Percentiles rank a stretch among this genome's conserved stretches.
Evolutionary conservation across 768 basidiomycete species (phyloP).

Genomic region (Panaeolus cyanescens): DNA sequence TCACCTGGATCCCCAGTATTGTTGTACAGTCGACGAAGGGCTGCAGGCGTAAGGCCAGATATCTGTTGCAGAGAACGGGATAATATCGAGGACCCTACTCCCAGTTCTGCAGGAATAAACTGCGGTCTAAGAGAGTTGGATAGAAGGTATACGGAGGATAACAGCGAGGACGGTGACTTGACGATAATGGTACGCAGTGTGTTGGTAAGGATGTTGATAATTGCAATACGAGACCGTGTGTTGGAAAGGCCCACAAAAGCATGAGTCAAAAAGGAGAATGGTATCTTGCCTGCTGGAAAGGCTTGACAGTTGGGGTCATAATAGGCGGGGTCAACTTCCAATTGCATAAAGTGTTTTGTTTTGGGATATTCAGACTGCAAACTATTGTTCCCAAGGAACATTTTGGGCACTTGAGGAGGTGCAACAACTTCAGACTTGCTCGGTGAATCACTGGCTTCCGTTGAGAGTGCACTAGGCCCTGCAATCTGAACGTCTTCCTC

Average conservation of each 20-base stretch:
- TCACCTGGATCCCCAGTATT: slow-evolving; percentile 84
- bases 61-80: slow-evolving; percentile 72
- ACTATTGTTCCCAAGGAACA: background rate
- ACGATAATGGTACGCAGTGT: slow-evolving; percentile 67
- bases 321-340: slow-evolving; percentile 50
- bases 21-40: slow-evolving; percentile 69
- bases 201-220: slow-evolving; percentile 73
- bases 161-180: slow-evolving; percentile 68
- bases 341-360: slow-evolving; percentile 24
- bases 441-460: no score
- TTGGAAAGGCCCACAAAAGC: slow-evolving; percentile 59
- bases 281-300: slow-evolving; percentile 47
- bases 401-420: background rate
- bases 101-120: slow-evolving; percentile 71
- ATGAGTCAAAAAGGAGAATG: slow-evolving; percentile 73
- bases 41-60: slow-evolving; percentile 60
- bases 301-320: slow-evolving; percentile 46
- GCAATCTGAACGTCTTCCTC: slow-evolving; percentile 8
- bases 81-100: slow-evolving; percentile 67
- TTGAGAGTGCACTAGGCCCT: background rate
- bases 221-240: slow-evolving; percentile 74
- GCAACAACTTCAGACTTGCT: background rate
- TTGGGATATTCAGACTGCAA: background rate
- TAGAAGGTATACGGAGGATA: slow-evolving; percentile 78
- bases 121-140: slow-evolving; percentile 81